These are phyloP conservation scores for Ophiocordyceps australis DNA, from an alignment of 2,329 filamentous ascomycete species.

Conservation along the genomic window DNA sequence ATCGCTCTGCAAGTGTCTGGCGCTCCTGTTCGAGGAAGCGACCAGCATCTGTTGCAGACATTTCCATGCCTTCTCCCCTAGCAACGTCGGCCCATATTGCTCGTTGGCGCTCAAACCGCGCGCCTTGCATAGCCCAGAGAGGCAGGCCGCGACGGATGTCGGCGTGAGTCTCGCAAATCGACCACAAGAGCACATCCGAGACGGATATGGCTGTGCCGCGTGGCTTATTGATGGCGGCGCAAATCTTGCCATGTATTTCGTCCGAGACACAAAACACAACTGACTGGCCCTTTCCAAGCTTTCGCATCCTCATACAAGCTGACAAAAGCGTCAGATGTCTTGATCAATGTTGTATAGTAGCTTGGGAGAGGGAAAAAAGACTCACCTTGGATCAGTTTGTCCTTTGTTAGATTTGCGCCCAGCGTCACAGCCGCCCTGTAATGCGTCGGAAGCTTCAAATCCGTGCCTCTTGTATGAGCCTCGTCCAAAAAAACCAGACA, in stretches of 20 bases:
- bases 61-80: not conserved
- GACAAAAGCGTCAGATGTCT: too few species aligned
- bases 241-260: conserved; percentile 38
- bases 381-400: conserved; percentile 47
- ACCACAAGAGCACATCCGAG: conserved; percentile 38
- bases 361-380: not conserved
- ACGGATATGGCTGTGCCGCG: conserved; percentile 7
- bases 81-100: conserved; percentile 10
- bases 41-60: not conserved
- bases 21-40: not conserved
- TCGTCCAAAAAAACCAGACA: conserved; percentile 55
- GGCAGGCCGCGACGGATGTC: conserved; percentile 30
- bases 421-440: conserved; percentile 50
- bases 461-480: conserved; percentile 49
- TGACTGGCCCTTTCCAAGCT: conserved; percentile 45
- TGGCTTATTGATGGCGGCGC: too few species aligned
- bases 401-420: conserved; percentile 45
- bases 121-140: conserved; percentile 43
- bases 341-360: too few species aligned
- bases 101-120: conserved; percentile 24
- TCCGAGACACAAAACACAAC: conserved; percentile 38
- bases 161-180: conserved; percentile 35
- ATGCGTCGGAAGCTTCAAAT: conserved; percentile 36
- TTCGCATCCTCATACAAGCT: conserved; percentile 52
- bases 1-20: not conserved